Percentiles rank a stretch among this genome's conserved stretches.
phyloP scores from a whole-genome alignment of 305 asterid species.

The Solanum hybrid region DNA sequence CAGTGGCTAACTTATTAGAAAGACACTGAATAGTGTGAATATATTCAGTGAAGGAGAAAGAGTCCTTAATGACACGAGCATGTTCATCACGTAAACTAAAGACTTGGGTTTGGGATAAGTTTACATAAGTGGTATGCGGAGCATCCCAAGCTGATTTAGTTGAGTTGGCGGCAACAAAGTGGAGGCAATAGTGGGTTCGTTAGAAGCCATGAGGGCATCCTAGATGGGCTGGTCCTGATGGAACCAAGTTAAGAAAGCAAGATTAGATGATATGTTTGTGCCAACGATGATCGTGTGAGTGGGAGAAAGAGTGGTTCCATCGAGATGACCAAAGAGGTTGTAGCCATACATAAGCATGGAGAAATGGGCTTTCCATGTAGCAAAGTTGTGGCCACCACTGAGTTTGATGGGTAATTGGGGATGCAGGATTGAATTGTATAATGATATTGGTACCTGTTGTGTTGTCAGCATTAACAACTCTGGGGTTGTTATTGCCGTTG shows the following conservation, averaged over 20 bases:
- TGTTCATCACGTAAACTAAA: rapidly evolving
- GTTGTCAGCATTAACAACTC: not conserved
- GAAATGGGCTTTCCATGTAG: not conserved
- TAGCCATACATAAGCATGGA: not conserved
- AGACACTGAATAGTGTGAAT: not conserved
- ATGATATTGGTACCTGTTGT: not conserved
- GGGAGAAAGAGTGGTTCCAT: not conserved
- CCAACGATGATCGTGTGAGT: not conserved
- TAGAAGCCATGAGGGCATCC: not conserved
- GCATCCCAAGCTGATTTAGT: not conserved
- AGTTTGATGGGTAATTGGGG: not conserved
- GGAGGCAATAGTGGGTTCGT: not conserved
- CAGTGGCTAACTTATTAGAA: too few species aligned
- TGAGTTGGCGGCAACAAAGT: not conserved
- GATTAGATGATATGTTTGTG: not conserved
- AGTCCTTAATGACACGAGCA: not conserved
- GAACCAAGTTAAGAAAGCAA: not conserved
- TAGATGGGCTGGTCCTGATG: not conserved
- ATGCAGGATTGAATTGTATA: not conserved
- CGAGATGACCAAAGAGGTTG: not conserved
- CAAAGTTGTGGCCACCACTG: not conserved
- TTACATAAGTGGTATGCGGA: not conserved
- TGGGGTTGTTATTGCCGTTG: not conserved
- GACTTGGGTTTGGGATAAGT: not conserved
- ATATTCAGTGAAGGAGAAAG: not conserved